Base-by-base conservation (phyloP, 2,329 filamentous ascomycete species). In the Dothistroma pini region DNA sequence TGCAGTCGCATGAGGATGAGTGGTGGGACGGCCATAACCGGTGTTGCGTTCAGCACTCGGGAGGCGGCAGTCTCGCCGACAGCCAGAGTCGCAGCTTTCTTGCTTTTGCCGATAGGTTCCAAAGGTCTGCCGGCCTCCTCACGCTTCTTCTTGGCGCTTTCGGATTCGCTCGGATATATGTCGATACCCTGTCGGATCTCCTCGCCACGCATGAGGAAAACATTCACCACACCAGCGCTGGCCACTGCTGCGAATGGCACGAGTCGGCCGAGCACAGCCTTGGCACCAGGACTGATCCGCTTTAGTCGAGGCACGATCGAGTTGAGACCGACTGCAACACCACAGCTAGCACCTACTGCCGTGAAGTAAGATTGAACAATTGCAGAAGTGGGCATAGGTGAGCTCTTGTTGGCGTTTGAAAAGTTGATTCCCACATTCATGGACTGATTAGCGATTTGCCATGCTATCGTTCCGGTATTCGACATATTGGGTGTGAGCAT, bases 361-460 rank as follows among this genome's bases (percentile, higher is more conserved):
- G 96, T 83, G 74, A 89, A 85, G 81, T 97, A 99, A 56, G 92
- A 97, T 77, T 96, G 88, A 64, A 88, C 84, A 64, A 99, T 87
- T 68, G 91, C 90, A 22, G 86, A 85, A 61, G 86, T 89, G 21
- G 90, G 89, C 65, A 97, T 84, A 0, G 93, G 91, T 2, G 91
- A 93, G 44, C 92, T 96, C 77, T 99, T 99, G 84, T 99, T 99
- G 65, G 93, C 91, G 76, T 99, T 99, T 73, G 93, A 90, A 75
- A 87, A 92, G 83, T 99, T 99, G 83, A 99, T 93, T 68, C 91
- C 93, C 31, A 99, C 95, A 75, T 99, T 99, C 70, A 99, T 88
- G 12, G 93, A 97, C 80, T 99, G 95, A 78, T 99, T 99, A 68
- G 90, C 86, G 61, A 97, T 86, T 79, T 99, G 95, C 95, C 95